A percentile compares a stretch with the other conserved stretches of the same genome.
Evolutionary conservation across 2,329 filamentous ascomycete species (phyloP).

Genomic region (Colletotrichum truncatum): DNA sequence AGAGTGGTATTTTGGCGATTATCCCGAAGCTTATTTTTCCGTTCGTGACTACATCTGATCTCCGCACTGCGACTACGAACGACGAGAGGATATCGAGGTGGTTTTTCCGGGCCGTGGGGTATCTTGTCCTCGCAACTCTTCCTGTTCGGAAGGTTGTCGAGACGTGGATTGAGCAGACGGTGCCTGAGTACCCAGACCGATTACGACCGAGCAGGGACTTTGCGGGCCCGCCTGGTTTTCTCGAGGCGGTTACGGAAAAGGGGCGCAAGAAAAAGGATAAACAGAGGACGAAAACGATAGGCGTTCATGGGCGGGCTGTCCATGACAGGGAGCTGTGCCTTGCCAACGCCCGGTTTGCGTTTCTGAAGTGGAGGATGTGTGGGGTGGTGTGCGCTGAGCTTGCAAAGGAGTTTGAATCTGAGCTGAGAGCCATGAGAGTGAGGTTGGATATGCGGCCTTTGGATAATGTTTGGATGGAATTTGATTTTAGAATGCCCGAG

Average conservation of each 20-base stretch:
- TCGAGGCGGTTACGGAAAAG: not conserved
- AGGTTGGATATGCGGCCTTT: not conserved
- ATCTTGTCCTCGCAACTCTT: not conserved
- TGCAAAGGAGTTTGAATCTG: not conserved
- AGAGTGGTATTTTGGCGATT: not conserved
- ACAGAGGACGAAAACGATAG: not conserved
- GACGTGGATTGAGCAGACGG: not conserved
- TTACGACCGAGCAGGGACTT: not conserved
- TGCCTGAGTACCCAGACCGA: not conserved
- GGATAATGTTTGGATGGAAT: not conserved
- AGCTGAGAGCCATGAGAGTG: not conserved
- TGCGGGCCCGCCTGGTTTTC: not conserved
- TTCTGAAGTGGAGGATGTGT: not conserved
- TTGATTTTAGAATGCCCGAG: not conserved
- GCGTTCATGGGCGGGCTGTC: not conserved
- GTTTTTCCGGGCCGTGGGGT: slow-evolving; percentile 1
- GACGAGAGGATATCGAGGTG: not conserved
- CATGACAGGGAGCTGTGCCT: slow-evolving; percentile 6
- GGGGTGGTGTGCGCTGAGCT: not conserved
- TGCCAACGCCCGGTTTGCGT: not conserved
- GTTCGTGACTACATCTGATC: not conserved
- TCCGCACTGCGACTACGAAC: not conserved
- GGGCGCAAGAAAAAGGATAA: no score
- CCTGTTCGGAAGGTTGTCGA: not conserved
- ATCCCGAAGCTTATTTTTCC: not conserved